Evolutionary conservation across 768 basidiomycete genomes (phyloP), one percentile per base, ranked within the genome.

Genomic region (Tephrocybe rancida): DNA sequence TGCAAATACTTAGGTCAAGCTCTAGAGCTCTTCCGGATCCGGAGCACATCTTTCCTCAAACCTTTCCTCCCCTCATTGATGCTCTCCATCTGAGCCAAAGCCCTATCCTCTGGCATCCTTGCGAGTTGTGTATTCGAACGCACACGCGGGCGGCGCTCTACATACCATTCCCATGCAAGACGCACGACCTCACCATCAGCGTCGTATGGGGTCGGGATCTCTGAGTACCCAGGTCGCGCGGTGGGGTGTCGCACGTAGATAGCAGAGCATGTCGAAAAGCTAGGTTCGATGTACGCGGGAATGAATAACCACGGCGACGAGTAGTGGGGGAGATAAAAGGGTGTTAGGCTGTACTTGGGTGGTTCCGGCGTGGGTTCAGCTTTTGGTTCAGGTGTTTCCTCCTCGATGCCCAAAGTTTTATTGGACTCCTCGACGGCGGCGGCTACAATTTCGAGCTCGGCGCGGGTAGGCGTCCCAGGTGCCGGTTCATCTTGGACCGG

Each of bases 91-190:
- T 67, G 64, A n/a, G 63, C 64, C 41, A 73, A 56, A 32, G 75
- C 73, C 59, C 90, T 76, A 64, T 89, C 87, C 66, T 86, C 82
- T 3, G 89, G 89, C 77, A 82, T 78, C 50, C 84, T 73, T 41
- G 80, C 75, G 51, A 85, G 65, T 71, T 87, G 84, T 41, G 70
- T 73, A 72, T 82, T 79, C 58, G 86, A 85, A 61, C 90, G 75
- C 53, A 88, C 77, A 59, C 88, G 72, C 2, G 89, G 83, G 24
- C 90, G 78, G 46, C 82, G 75, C 68, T 85, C 78, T 55, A 85
- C 80, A 64, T 94, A 97, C 92, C 92, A 98, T 71, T 96, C 96
- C 97, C 97, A 99, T 3, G 92, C 88, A 53, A 92, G 81, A 52
- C 92, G 86, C 56, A 98, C 82, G 11, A 97, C 78, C 59, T 95